These are phyloP conservation scores for Verticillium longisporum DNA, from an alignment of 2,329 filamentous ascomycete species.

Conservation along the genomic window DNA sequence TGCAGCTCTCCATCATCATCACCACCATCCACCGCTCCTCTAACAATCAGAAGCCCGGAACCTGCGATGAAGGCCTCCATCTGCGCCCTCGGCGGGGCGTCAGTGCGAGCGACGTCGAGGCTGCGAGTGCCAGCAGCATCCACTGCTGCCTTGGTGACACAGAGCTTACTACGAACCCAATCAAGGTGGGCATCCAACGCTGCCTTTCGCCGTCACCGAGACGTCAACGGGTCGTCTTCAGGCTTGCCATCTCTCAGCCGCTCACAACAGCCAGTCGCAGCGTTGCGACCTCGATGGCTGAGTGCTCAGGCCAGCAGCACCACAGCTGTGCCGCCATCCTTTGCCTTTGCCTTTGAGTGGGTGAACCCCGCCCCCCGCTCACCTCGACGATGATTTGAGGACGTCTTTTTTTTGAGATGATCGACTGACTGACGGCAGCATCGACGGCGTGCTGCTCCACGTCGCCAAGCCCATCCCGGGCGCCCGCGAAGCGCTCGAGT, in stretches of 20 bases:
- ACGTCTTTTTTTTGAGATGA: neutral
- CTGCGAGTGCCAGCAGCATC: neutral
- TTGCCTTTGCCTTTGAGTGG: slow-evolving; percentile 32
- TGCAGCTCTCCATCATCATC: neutral
- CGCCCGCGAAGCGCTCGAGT: slow-evolving; percentile 65
- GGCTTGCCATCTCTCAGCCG: neutral
- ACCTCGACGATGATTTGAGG: no score
- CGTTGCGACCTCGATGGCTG: neutral
- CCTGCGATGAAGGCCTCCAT: neutral
- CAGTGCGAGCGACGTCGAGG: neutral
- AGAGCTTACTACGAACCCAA: neutral
- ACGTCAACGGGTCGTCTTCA: neutral
- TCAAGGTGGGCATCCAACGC: neutral
- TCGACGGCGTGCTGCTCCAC: slow-evolving; percentile 92
- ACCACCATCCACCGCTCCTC: neutral
- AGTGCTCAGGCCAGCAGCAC: neutral
- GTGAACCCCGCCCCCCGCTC: slow-evolving; percentile 2
- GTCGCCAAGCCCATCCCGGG: slow-evolving; percentile 72
- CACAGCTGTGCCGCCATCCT: slow-evolving; percentile 18
- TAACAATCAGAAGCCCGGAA: neutral
- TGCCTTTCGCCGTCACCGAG: neutral
- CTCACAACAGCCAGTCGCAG: neutral
- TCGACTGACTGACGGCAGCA: slow-evolving; percentile 31
- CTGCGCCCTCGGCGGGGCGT: neutral
- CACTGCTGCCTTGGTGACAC: neutral